phyloP scores from a whole-genome alignment of 2,329 filamentous ascomycete species.

The Fusarium goolgardi region DNA sequence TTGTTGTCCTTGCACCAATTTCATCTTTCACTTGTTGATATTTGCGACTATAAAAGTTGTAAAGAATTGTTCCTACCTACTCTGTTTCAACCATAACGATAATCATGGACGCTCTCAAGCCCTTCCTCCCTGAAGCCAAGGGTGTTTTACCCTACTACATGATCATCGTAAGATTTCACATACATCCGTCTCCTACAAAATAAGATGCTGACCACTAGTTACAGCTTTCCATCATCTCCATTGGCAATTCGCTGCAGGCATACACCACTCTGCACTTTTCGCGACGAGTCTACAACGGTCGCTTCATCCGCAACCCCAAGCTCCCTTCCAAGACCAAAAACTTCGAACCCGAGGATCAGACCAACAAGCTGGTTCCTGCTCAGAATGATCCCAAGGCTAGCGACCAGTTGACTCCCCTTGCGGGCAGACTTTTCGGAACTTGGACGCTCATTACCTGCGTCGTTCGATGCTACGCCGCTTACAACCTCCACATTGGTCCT shows the following conservation, averaged over 20 bases:
- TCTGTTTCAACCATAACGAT: neutral
- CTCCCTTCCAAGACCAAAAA: slow-evolving; percentile 55
- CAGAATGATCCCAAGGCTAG: slow-evolving; percentile 59
- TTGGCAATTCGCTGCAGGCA: slow-evolving; percentile 87
- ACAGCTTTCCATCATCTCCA: slow-evolving; percentile 83
- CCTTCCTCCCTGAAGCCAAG: slow-evolving; percentile 61
- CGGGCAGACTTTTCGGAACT: slow-evolving; percentile 83
- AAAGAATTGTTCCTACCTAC: slow-evolving; percentile 9
- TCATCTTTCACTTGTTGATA: neutral
- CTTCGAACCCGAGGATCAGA: slow-evolving; percentile 64
- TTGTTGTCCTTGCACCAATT: slow-evolving; percentile 7
- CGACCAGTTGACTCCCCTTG: slow-evolving; percentile 78
- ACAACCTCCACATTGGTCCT: slow-evolving; percentile 77
- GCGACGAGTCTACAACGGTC: slow-evolving; percentile 84
- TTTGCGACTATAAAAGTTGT: neutral
- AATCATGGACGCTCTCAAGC: slow-evolving; percentile 59
- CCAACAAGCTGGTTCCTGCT: slow-evolving; percentile 62
- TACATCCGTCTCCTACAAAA: neutral
- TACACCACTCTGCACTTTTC: slow-evolving; percentile 85
- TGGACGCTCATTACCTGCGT: slow-evolving; percentile 86
- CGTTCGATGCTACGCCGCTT: slow-evolving; percentile 84
- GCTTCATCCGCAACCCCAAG: slow-evolving; percentile 64
- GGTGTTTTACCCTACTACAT: slow-evolving; percentile 71
- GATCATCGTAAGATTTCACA: slow-evolving; percentile 60
- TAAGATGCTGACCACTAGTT: slow-evolving; percentile 25